Base-by-base conservation (phyloP, 768 basidiomycete species). In the Dictyophora rubrovolvata region DNA sequence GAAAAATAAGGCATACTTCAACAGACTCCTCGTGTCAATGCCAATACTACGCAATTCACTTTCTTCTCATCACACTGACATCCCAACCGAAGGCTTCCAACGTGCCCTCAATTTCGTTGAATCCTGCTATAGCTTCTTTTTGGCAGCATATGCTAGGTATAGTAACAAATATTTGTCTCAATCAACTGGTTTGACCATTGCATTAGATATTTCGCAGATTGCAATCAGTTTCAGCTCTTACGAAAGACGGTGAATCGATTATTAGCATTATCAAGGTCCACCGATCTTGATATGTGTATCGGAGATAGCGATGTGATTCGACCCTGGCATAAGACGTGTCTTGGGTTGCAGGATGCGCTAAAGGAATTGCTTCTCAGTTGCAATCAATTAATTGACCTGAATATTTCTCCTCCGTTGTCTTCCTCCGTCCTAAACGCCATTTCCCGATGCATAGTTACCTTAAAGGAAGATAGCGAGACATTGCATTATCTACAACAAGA, bases 1-100 rank as follows among this genome's bases (percentile, higher is more conserved):
- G 10, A 82, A 76, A 66, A 71, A 73, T 46, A 86, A 92, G 62
- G 62, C 67, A 11, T 89, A 90, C 69, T 83, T 88, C 63, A 68
- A 78, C 54, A 81, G 84, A 22, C 72, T 94, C 9, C 76, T 79
- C 34, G 78, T 78, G 8, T 71, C 79, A 49, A 77, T 98, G 56
- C 86, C 89, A 5, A 73, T 74, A 6, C 74, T 97, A 28, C 77
- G 89, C 49, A 72, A 73, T 5, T 75, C 79, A 1, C 73, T 92
- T 22, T 73, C 79, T 7, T 69, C 76, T 50, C 95, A 97, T 69
- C 89, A 93, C 67, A 68, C 77, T 0, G 96, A 98, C 67, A 65
- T 98, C 51, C 78, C 81, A 10, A 92, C 90, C n/a, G 85, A 87
- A 14, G 95, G 98, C 60, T 74, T 97, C 17, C 86, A 86, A 66